Evolutionary conservation across 106 monocot species (phyloP), one percentile per base, ranked within the genome.

Genomic region (Hemerocallis citrina): DNA sequence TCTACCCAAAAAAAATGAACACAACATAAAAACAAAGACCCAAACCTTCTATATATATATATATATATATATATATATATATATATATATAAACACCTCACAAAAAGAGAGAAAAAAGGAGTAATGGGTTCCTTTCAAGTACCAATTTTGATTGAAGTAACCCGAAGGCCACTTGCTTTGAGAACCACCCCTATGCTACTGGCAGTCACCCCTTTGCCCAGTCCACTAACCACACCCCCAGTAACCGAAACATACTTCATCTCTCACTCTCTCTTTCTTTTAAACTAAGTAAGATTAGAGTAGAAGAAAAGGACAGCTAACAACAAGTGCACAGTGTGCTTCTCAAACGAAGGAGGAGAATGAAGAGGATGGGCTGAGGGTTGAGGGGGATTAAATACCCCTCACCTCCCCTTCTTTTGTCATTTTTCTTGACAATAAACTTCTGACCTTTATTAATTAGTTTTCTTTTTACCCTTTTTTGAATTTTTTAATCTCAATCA

Each of bases 121-220:
- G n/a, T 11, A 11, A 38, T 6, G 10, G 21, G 35, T 28, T 33
- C 33, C 0, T 22, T n/a, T 54, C 15, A 10, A 45, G 36, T 68
- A 68, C 68, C 68, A 58, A 68, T 68, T 35, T 68, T 68, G 25
- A 68, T 68, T 45, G 57, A 58, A 13, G 68, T 68, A 16, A 68
- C 68, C 25, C 68, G 44, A 16, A 68, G 46, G 30, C 58, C 57
- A 10, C 68, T 58, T 2, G 68, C 57, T 20, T 59, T 46, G 43
- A 68, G 68, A 24, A 68, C 33, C 9, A 68, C 33, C n/a, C 68
- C 68, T 40, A 68, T 68, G 58, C 68, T 68, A 58, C 68, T 68
- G 16, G 68, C 68, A 1, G 68, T 68, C 34, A 68, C 58, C 29
- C 68, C 68, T 45, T 68, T 68, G 13, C 68, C 68, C 34, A 68